Percentiles rank a stretch among this genome's conserved stretches.
Evolutionary conservation across 1,284 basidiomycete species (phyloP).

Genomic region (Ceratobasidium sp.): DNA sequence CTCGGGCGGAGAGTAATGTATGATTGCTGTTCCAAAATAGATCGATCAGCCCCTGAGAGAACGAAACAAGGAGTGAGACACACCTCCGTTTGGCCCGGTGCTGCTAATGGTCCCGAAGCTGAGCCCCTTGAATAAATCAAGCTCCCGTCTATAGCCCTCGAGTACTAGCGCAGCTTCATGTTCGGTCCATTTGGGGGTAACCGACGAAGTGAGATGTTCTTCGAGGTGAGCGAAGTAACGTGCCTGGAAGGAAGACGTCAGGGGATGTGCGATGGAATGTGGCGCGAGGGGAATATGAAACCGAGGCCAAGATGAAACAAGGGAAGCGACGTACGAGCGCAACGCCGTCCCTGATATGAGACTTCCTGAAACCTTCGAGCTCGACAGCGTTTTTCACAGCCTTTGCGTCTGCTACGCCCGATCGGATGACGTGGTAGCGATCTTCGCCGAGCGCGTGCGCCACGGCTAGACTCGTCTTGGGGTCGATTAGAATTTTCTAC

Average conservation of each 20-base stretch:
- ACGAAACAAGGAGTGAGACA: neutral
- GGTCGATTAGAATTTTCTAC: constrained; percentile 39
- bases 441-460: constrained; percentile 57
- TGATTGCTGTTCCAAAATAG: constrained; percentile 67
- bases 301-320: constrained; percentile 6
- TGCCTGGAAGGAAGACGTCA: constrained; percentile 50
- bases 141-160: constrained; percentile 79
- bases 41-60: neutral
- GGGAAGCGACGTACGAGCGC: constrained; percentile 63
- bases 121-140: constrained; percentile 81
- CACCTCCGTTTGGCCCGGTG: constrained; percentile 85
- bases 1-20: constrained; percentile 90
- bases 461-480: constrained; percentile 24
- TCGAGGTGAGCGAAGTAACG: constrained; percentile 96
- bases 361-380: constrained; percentile 86
- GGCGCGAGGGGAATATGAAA: neutral
- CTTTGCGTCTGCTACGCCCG: constrained; percentile 83
- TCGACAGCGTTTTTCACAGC: constrained; percentile 89
- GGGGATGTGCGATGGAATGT: neutral
- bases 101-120: constrained; percentile 95
- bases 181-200: constrained; percentile 75
- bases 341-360: constrained; percentile 88
- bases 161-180: constrained; percentile 81
- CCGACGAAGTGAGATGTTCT: constrained; percentile 65
- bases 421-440: constrained; percentile 62